These are phyloP conservation scores for Solanum okadae DNA, from an alignment of 257 asterid genomes.

Conservation along the genomic window DNA sequence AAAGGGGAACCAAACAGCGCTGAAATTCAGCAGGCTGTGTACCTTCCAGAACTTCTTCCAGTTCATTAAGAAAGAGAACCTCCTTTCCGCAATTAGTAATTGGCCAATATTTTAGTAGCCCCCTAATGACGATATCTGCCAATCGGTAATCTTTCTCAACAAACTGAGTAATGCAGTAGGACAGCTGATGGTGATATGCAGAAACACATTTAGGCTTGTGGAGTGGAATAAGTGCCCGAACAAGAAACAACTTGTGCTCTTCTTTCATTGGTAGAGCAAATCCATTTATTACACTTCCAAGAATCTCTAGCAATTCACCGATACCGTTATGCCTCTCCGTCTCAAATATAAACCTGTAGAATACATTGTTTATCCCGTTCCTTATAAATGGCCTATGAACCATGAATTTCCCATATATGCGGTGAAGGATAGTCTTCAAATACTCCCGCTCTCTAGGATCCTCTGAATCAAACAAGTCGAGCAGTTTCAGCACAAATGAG, in stretches of 20 bases:
- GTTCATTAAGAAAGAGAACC: slow-evolving; percentile 80
- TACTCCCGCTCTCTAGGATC: slow-evolving; percentile 87
- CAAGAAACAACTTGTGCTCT: slow-evolving; percentile 80
- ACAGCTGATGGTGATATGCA: slow-evolving; percentile 67
- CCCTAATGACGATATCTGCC: slow-evolving; percentile 66
- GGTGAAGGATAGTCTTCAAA: slow-evolving; percentile 81
- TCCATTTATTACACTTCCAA: slow-evolving; percentile 82
- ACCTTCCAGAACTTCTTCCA: slow-evolving; percentile 77
- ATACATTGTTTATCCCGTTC: slow-evolving; percentile 70
- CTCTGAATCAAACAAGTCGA: slow-evolving; percentile 78
- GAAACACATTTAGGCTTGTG: slow-evolving; percentile 70
- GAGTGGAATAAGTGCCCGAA: slow-evolving; percentile 70
- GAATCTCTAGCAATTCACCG: slow-evolving; percentile 79
- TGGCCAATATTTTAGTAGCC: slow-evolving; percentile 84
- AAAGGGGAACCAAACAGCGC: slow-evolving; percentile 79
- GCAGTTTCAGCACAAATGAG: slow-evolving; percentile 65
- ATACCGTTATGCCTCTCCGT: slow-evolving; percentile 72
- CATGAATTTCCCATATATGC: slow-evolving; percentile 88
- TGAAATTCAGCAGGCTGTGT: slow-evolving; percentile 73
- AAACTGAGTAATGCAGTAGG: slow-evolving; percentile 67
- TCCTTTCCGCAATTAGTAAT: slow-evolving; percentile 81
- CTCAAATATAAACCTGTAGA: slow-evolving; percentile 73
- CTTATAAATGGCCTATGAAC: slow-evolving; percentile 87
- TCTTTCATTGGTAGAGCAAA: slow-evolving; percentile 93
- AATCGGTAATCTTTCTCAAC: slow-evolving; percentile 85